These are phyloP conservation scores for Saccharomyces hybrid DNA, from an alignment of 1,139 yeast genomes.

Conservation along the genomic window DNA sequence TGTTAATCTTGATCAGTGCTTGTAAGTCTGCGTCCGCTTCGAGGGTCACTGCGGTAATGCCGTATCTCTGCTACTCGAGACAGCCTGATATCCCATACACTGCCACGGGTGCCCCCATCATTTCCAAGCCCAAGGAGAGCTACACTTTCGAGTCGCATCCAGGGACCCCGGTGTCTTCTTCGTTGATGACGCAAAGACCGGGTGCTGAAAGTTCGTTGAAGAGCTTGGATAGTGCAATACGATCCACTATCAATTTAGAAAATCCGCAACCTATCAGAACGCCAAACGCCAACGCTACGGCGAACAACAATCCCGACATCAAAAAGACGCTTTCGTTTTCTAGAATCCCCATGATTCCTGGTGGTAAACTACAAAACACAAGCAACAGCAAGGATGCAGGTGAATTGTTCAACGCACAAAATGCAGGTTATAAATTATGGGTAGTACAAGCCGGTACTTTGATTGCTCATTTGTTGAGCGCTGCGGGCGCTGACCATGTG, in stretches of 20 bases:
- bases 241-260: conserved; percentile 12
- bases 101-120: conserved; percentile 54
- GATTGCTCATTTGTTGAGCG: conserved; percentile 76
- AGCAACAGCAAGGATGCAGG: conserved; percentile 24
- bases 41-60: conserved; percentile 89
- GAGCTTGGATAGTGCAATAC: conserved; percentile 18
- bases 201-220: conserved; percentile 20
- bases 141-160: conserved; percentile 60
- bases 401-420: conserved; percentile 31
- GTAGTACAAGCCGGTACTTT: conserved; percentile 92
- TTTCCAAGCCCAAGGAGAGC: conserved; percentile 38
- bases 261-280: conserved; percentile 9
- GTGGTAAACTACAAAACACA: conserved; percentile 24
- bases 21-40: conserved; percentile 94
- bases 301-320: conserved; percentile 2
- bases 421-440: conserved; percentile 85
- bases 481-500: conserved; percentile 94
- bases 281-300: neutral
- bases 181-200: conserved; percentile 21
- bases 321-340: conserved; percentile 22
- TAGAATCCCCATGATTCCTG: conserved; percentile 32
- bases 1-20: conserved; percentile 82
- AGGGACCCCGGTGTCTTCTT: conserved; percentile 40
- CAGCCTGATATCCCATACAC: conserved; percentile 94
- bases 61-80: conserved; percentile 89